Base-by-base conservation (phyloP, 176 grass and related monocot species). In the Eleusine coracana region DNA sequence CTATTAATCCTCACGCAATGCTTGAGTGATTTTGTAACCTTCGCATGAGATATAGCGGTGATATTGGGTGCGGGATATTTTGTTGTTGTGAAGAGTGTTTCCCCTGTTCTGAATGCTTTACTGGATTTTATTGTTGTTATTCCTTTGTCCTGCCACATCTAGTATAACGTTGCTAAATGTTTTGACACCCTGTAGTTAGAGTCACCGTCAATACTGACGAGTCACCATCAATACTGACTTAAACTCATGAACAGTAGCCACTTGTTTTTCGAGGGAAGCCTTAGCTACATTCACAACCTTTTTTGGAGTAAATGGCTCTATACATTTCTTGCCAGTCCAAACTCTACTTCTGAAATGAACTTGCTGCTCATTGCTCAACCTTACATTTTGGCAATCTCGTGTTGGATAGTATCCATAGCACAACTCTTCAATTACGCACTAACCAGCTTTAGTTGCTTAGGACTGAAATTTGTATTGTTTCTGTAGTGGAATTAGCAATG, bases 401-500 rank as follows among this genome's bases (percentile, higher is more conserved):
- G 17, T 37, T 73, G 34, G 28, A 65, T 25, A 17, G 36, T 48
- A 56, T 66, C 56, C 14, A 31, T 46, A 1, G 18, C 67, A 77
- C 68, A 73, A 8, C 67, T 58, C 25, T 34, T 77, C 66, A 75
- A 13, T 10, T 48, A 45, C 41, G 46, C 64, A 16, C 68, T 62
- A 25, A 58, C 9, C 60, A 63, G 9, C 28, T 63, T 29, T 63
- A 63, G 11, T 63, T 63, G 2, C 60, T 28, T 63, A 25, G 60
- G 11, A 28, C 60, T 63, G 25, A 63, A 63, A 3, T 27, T 3
- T 63, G 6, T 63, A 13, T 63, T 63, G 60, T 84, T 83, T 25
- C 42, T 86, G 75, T 88, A 99, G 96, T 82, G 96, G 89, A 75
- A 99, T 99, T 85, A 93, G 87, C 85, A 96, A 92, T 21, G 96